A percentile compares a stretch with the other conserved stretches of the same genome.
phyloP scores from a whole-genome alignment of 495 filamentous ascomycete genomes.

The Ascobolus immersus region DNA sequence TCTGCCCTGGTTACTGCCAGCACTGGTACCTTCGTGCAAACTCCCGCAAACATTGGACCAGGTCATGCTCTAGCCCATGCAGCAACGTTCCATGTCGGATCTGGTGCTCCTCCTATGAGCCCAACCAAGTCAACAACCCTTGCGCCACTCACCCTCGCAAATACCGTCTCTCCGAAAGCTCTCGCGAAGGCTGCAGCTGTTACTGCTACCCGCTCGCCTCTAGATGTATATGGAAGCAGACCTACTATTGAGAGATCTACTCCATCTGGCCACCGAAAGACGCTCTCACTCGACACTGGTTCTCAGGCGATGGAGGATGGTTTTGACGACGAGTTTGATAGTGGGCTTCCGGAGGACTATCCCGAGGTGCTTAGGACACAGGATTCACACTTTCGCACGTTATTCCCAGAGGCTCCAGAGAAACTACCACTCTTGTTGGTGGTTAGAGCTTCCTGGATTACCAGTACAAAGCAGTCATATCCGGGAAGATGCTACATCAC shows the following conservation, averaged over 20 bases:
- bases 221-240: slow-evolving; percentile 8
- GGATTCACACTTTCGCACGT: slow-evolving; percentile 71
- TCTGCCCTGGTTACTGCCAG: no score
- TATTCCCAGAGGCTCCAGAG: slow-evolving; percentile 56
- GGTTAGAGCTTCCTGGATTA: slow-evolving; percentile 48
- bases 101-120: slow-evolving; percentile 6
- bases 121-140: slow-evolving; percentile 21
- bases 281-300: slow-evolving; percentile 46
- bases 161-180: slow-evolving; percentile 61
- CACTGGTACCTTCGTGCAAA: no score
- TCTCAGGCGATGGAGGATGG: slow-evolving; percentile 3
- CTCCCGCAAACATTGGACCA: no score
- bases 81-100: background rate
- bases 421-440: slow-evolving; percentile 60
- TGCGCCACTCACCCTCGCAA: slow-evolving; percentile 60
- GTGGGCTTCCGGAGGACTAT: slow-evolving; percentile 57
- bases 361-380: slow-evolving; percentile 61
- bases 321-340: slow-evolving; percentile 32
- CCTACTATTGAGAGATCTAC: slow-evolving; percentile 1
- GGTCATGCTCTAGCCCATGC: slow-evolving; percentile 9
- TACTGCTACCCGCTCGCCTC: slow-evolving; percentile 38
- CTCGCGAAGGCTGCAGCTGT: slow-evolving; percentile 62
- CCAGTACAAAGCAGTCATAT: slow-evolving; percentile 53
- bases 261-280: slow-evolving; percentile 41
- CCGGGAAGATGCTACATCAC: slow-evolving; percentile 80